A percentile compares a stretch with the other conserved stretches of the same genome.
phyloP scores from a whole-genome alignment of 2,329 filamentous ascomycete species.

The Cryphonectria naterciae region DNA sequence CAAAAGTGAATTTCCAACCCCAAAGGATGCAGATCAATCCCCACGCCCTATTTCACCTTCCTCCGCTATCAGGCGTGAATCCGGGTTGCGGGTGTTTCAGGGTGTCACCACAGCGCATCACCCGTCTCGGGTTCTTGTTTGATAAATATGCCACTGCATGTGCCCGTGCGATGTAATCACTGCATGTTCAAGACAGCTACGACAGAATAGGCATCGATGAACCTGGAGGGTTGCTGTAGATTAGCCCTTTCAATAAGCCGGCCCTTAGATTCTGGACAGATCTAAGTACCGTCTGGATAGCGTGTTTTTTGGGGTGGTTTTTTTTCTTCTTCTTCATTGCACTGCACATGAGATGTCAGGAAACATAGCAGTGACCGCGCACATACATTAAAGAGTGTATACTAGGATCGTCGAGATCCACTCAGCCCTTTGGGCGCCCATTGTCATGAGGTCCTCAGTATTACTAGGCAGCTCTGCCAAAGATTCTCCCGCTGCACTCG shows the following conservation, averaged over 20 bases:
- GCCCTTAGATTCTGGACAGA: background rate
- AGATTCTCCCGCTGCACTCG: constrained; percentile 45
- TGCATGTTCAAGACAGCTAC: background rate
- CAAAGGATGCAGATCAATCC: background rate
- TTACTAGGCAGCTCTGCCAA: constrained; percentile 11
- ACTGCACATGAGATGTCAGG: background rate
- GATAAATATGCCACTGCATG: background rate
- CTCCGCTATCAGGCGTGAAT: background rate
- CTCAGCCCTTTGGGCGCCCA: too few species aligned
- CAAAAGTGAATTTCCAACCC: background rate
- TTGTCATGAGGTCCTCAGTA: too few species aligned
- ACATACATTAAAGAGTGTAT: too few species aligned
- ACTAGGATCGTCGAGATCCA: background rate
- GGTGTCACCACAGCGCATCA: background rate
- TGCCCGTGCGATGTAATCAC: background rate
- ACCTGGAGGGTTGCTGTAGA: background rate
- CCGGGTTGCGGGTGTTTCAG: background rate
- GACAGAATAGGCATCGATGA: background rate
- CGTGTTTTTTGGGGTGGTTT: too few species aligned
- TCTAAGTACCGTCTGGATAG: background rate
- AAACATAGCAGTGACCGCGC: background rate
- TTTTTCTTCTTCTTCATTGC: background rate
- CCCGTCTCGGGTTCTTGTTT: background rate
- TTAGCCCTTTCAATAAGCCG: background rate
- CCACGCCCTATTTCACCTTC: too few species aligned